phyloP scores from a whole-genome alignment of 257 asterid genomes.

The Primulina huaijiensis region DNA sequence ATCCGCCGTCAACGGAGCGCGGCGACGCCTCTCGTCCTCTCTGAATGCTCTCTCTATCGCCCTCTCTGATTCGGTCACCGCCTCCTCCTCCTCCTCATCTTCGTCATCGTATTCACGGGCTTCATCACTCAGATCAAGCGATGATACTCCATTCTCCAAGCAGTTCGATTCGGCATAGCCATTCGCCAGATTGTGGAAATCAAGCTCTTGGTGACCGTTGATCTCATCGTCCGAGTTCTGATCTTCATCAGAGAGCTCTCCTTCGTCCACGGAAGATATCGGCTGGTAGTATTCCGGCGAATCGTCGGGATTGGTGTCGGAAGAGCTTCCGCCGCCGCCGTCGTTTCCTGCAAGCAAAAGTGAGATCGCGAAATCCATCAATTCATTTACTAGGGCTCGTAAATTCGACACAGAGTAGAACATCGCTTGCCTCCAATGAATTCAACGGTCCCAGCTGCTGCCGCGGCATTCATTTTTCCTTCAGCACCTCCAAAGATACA shows the following conservation, averaged over 20 bases:
- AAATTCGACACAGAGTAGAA: neutral
- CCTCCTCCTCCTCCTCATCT: conserved; percentile 38
- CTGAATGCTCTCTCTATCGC: conserved; percentile 60
- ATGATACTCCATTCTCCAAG: conserved; percentile 45
- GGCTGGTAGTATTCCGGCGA: conserved; percentile 64
- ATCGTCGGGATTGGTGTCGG: conserved; percentile 63
- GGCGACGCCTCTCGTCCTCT: conserved; percentile 79
- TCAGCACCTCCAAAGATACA: neutral
- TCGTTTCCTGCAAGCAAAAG: conserved; percentile 31
- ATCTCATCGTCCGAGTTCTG: conserved; percentile 14
- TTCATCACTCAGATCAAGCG: conserved; percentile 59
- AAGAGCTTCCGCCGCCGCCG: conserved; percentile 47
- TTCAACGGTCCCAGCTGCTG: conserved; percentile 9
- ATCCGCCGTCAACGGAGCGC: conserved; percentile 68
- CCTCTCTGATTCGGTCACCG: conserved; percentile 41
- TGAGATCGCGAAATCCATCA: no score
- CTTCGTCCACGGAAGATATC: conserved; percentile 40
- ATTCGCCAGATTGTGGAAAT: conserved; percentile 39
- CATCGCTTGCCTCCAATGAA: conserved; percentile 11
- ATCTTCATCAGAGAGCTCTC: conserved; percentile 32
- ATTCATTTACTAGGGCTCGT: no score
- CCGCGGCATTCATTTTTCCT: conserved; percentile 37
- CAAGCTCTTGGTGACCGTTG: conserved; percentile 6
- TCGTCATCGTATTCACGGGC: conserved; percentile 31
- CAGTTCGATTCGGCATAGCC: conserved; percentile 36